These are phyloP conservation scores for Hypoxylon lenormandii DNA, from an alignment of 495 filamentous ascomycete genomes.

Conservation along the genomic window DNA sequence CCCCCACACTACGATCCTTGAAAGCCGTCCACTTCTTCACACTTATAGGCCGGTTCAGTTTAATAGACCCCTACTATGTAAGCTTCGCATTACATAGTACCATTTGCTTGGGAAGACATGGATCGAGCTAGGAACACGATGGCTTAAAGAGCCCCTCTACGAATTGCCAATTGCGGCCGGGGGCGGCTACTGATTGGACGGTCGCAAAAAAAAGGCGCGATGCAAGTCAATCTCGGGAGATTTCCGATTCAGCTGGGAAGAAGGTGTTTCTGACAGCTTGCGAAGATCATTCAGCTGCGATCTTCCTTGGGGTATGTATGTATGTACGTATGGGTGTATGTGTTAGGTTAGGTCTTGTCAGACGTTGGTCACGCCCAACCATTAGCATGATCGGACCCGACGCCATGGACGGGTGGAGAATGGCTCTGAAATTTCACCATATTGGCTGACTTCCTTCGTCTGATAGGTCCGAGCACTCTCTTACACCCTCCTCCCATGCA, in stretches of 20 bases:
- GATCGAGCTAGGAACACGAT: constrained; percentile 5
- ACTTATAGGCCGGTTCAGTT: constrained; percentile 7
- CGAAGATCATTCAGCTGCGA: constrained; percentile 36
- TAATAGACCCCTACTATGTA: constrained; percentile 7
- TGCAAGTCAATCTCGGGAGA: constrained; percentile 49
- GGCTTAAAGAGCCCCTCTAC: constrained; percentile 9
- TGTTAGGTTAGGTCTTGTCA: constrained; percentile 21
- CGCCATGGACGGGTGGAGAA: constrained; percentile 41
- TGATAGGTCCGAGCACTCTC: constrained; percentile 27
- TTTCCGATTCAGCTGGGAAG: constrained; percentile 39
- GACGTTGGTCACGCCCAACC: constrained; percentile 37
- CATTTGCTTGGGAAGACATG: constrained; percentile 14
- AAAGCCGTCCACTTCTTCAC: not conserved
- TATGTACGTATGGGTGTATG: too few relatives aligned
- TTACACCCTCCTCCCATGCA: constrained; percentile 1
- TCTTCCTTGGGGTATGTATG: constrained; percentile 26
- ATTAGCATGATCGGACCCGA: constrained; percentile 48
- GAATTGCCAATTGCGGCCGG: constrained; percentile 48
- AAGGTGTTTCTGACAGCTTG: constrained; percentile 24
- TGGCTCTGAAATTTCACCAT: constrained; percentile 18
- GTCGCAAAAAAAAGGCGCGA: constrained; percentile 30
- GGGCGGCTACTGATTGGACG: constrained; percentile 47
- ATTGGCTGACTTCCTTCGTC: constrained; percentile 9
- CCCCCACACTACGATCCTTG: constrained; percentile 25
- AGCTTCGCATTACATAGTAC: not conserved